These are phyloP conservation scores for Penicillium herquei DNA, from an alignment of 495 filamentous ascomycete species.

Conservation along the genomic window DNA sequence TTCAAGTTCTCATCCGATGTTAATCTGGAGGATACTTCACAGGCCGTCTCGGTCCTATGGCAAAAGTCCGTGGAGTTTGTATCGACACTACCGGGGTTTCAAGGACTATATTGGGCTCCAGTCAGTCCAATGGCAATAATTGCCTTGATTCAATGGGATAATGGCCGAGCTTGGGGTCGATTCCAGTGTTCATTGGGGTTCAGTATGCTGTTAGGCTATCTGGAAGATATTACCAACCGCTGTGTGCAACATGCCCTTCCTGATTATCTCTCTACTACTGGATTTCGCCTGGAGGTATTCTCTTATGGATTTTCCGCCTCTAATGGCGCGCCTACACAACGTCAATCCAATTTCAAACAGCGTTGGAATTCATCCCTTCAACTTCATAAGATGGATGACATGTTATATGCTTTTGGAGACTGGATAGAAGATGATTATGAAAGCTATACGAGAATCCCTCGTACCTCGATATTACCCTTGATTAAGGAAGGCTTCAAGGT, in stretches of 20 bases:
- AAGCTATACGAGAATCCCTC: neutral
- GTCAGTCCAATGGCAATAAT: neutral
- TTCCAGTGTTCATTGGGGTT: neutral
- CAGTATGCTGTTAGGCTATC: neutral
- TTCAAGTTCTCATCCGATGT: neutral
- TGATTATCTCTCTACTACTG: neutral
- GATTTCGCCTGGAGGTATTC: neutral
- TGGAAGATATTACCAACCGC: neutral
- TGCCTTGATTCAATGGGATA: neutral
- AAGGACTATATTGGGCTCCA: constrained; percentile 1
- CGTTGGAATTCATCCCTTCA: neutral
- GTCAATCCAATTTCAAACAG: neutral
- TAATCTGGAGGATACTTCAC: neutral
- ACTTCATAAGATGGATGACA: neutral
- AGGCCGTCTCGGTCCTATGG: neutral
- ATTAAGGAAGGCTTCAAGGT: neutral
- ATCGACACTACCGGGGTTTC: neutral
- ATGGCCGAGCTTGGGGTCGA: neutral
- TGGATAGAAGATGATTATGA: neutral
- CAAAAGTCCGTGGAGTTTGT: neutral
- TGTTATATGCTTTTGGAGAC: neutral
- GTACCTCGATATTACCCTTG: neutral
- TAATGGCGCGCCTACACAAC: neutral
- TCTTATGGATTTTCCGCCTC: neutral
- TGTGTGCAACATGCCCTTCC: neutral